Base-by-base conservation (phyloP, 345 rosid genomes). In the Cardamine occulta region DNA sequence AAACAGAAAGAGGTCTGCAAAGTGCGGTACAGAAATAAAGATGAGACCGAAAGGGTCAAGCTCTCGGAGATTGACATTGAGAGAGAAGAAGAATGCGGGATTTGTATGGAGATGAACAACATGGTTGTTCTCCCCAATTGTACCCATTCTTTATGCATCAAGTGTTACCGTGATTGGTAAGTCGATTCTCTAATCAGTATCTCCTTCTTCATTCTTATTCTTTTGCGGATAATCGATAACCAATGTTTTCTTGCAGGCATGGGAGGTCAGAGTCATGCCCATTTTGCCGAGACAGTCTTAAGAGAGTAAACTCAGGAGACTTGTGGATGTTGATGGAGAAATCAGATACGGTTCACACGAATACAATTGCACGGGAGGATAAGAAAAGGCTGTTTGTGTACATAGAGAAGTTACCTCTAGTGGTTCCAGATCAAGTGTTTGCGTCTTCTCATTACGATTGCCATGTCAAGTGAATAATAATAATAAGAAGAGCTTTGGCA, bases 211-310 rank as follows among this genome's bases (percentile, higher is more conserved):
- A 2, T 13, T 15, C 2, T 21, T 23, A 0, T 13, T 63, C 19
- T 13, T 6, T 23, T 23, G 14, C 4, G 7, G 17, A n/a, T 34
- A 5, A 17, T 13, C 2, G 1, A 18, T 61, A 18, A 51, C 4
- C 4, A 0, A 32, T 63, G 37, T 15, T 29, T 52, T 77, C 65
- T 71, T 91, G 60, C 59, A 91, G 97, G 97, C 80, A 76, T 3
- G 80, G 63, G 32, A 82, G 93, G 59, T 91, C 97, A 47, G 89
- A 86, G 77, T 88, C 97, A 17, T 91, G 97, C 60, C 97, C 97
- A 14, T 89, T 91, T 68, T 91, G 97, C 64, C 74, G 96, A 71
- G 90, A 89, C 67, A 80, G 85, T 74, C 88, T 91, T 35, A 84
- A 77, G 82, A 82, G 85, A 84, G 88, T 87, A 8, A 61, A 86